Evolutionary conservation across 2,329 filamentous ascomycete genomes (phyloP).

Genomic region (Piedraia hortae): DNA sequence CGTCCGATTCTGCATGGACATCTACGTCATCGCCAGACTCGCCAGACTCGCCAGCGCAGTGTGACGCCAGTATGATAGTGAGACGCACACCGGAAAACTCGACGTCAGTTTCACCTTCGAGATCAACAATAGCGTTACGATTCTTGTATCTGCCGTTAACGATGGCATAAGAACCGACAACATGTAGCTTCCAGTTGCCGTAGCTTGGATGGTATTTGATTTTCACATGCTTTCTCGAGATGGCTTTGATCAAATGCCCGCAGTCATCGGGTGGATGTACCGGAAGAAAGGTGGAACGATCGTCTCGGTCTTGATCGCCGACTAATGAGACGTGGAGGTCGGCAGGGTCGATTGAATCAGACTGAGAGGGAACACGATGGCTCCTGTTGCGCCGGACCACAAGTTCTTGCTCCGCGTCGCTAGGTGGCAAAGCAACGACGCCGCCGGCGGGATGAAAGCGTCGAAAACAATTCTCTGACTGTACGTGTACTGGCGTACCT

Average conservation of each 20-base stretch:
- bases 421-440: constrained; percentile 6
- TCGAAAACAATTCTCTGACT: constrained; percentile 1
- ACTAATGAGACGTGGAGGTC: constrained; percentile 11
- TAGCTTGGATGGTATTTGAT: constrained; percentile 40
- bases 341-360: constrained; percentile 13
- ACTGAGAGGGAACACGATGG: constrained; percentile 3
- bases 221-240: constrained; percentile 45
- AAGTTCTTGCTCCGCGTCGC: constrained; percentile 9
- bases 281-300: constrained; percentile 28
- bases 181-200: constrained; percentile 35
- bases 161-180: constrained; percentile 36
- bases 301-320: constrained; percentile 5
- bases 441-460: constrained; percentile 4
- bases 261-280: constrained; percentile 37
- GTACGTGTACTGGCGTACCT: constrained; percentile 1
- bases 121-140: constrained; percentile 25
- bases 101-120: constrained; percentile 34
- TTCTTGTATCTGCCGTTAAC: constrained; percentile 24
- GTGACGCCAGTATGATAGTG: constrained; percentile 2
- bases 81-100: constrained; percentile 1
- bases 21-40: too few relatives aligned
- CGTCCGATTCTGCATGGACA: constrained; percentile 1
- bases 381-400: constrained; percentile 5
- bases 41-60: constrained; percentile 1
- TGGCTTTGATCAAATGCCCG: constrained; percentile 37